Conservation (phyloP, 1,284 basidiomycete genomes). For the Marasmius oreades region DNA sequence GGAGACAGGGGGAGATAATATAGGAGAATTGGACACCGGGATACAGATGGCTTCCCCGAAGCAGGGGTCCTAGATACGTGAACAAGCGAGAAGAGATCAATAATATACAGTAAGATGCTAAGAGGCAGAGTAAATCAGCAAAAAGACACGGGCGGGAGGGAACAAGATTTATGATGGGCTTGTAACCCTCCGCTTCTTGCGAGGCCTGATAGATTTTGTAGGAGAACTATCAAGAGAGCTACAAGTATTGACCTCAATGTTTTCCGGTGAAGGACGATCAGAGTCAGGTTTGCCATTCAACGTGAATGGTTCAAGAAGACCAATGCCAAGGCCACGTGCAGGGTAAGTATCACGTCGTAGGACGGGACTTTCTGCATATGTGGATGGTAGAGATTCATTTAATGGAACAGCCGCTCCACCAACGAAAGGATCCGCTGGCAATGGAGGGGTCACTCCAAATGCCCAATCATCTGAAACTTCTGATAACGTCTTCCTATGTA, state of each 20-base stretch:
- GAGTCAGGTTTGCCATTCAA: constrained; percentile 18
- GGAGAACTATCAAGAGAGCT: constrained; percentile 8
- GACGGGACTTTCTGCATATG: constrained; percentile 57
- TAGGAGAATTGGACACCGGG: constrained; percentile 2
- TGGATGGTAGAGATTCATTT: constrained; percentile 35
- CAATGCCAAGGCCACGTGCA: constrained; percentile 44
- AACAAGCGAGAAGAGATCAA: constrained; percentile 1
- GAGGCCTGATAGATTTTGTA: constrained; percentile 34
- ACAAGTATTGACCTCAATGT: constrained; percentile 24
- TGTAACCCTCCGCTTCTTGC: constrained; percentile 41
- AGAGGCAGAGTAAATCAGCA: constrained; percentile 8
- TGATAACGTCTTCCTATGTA: constrained; percentile 33
- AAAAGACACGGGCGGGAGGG: constrained; percentile 19
- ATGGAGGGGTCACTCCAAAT: constrained; percentile 34
- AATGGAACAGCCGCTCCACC: constrained; percentile 9
- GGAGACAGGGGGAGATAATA: neutral
- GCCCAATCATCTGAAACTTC: constrained; percentile 47
- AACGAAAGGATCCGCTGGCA: constrained; percentile 18
- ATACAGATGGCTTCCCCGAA: neutral
- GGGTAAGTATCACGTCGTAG: constrained; percentile 40
- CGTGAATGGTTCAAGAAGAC: constrained; percentile 52
- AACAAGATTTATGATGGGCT: constrained; percentile 1
- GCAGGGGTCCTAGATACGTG: constrained; percentile 9
- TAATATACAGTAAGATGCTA: constrained; percentile 12
- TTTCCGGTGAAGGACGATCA: constrained; percentile 4